A percentile compares a stretch with the other conserved stretches of the same genome.
Conservation (phyloP, 108 stramenopile genomes). For the Skeletonema marinoi region DNA sequence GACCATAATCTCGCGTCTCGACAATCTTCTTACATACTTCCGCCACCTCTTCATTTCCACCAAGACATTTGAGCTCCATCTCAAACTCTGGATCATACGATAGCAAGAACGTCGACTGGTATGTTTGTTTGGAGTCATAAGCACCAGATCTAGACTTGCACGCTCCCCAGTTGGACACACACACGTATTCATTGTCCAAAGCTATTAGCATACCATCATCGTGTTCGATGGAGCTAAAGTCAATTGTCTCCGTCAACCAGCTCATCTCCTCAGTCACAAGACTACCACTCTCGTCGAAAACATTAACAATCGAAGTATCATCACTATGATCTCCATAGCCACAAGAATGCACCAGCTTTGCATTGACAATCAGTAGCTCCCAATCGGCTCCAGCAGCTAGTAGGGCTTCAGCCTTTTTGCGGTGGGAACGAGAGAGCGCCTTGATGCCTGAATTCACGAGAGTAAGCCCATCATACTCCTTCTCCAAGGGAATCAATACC, state of each 20-base stretch:
- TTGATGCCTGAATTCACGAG: constrained; percentile 5
- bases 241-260: background rate
- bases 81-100: constrained; percentile 4
- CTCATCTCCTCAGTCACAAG: background rate
- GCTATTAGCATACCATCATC: background rate
- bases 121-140: background rate
- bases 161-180: background rate
- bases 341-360: background rate
- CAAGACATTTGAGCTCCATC: background rate
- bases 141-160: background rate
- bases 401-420: constrained; percentile 1
- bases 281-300: constrained; percentile 4
- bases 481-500: constrained; percentile 1
- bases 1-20: constrained; percentile 2
- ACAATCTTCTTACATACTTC: constrained; percentile 4
- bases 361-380: constrained; percentile 8
- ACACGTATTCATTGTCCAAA: background rate
- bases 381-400: constrained; percentile 4
- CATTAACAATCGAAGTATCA: background rate
- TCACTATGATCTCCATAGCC: background rate
- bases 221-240: background rate
- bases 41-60: constrained; percentile 1
- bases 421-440: background rate
- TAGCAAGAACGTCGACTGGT: background rate
- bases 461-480: background rate